phyloP scores from a whole-genome alignment of 345 rosid species.

The Excoecaria cochinchinensis region DNA sequence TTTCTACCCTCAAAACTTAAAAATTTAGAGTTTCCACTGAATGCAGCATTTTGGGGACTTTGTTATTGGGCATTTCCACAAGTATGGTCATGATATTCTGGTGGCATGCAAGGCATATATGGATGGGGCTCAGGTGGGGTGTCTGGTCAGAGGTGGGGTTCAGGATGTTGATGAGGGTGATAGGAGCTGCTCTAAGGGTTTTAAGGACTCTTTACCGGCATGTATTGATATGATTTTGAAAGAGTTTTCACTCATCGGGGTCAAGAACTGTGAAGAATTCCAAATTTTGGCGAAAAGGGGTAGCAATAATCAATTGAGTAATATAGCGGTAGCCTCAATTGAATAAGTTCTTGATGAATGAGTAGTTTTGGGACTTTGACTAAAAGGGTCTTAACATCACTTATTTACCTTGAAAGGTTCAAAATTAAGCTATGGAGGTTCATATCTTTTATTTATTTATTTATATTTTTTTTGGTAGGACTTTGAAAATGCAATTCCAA shows the following conservation, averaged over 20 bases:
- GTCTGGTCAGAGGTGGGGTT: conserved; percentile 53
- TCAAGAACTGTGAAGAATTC: conserved; percentile 39
- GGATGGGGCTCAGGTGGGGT: conserved; percentile 71
- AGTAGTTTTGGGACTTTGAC: conserved; percentile 18
- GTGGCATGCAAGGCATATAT: conserved; percentile 71
- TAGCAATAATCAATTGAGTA: background rate
- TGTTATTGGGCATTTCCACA: conserved; percentile 68
- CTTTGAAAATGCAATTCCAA: conserved; percentile 1
- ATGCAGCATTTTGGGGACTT: conserved; percentile 79
- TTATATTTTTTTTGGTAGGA: conserved; percentile 18
- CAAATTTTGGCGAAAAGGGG: conserved; percentile 16
- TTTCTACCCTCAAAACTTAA: background rate
- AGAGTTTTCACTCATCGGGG: conserved; percentile 55
- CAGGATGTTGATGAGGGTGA: conserved; percentile 48
- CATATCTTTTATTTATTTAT: too few species aligned
- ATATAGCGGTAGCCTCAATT: conserved; percentile 14
- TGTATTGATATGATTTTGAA: conserved; percentile 39
- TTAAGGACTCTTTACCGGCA: conserved; percentile 41
- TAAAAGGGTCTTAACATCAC: conserved; percentile 5
- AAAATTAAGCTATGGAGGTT: conserved; percentile 10
- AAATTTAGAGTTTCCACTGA: conserved; percentile 2
- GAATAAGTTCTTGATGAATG: background rate
- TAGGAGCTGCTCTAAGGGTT: conserved; percentile 38
- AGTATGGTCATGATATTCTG: conserved; percentile 54
- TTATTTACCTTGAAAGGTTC: conserved; percentile 11